Evolutionary conservation across 2,329 filamentous ascomycete genomes (phyloP), one percentile per base, ranked within the genome.

Genomic region (Ceratocystis smalleyi): DNA sequence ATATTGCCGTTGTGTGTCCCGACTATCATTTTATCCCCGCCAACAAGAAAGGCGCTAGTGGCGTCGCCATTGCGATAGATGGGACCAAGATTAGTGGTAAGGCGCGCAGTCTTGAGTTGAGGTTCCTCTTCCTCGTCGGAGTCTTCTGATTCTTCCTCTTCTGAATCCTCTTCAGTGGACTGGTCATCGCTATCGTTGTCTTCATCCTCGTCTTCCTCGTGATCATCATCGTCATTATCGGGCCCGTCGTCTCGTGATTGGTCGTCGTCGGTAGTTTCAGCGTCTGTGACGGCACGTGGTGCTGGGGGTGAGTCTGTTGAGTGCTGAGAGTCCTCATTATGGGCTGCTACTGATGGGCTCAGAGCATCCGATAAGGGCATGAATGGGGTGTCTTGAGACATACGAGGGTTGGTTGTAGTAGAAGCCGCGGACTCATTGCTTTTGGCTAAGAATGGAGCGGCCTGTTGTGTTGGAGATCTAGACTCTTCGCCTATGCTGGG

Each of bases 1-100:
- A 97, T 92, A 71, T 94, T 96, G 70, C 94, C 94, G 76, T 95
- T 96, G 74, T 99, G 92, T 40, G 94, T 96, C 69, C 92, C 94
- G 69, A 95, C 79, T 68, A 96, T 87, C 92, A 97, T 95, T 78
- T 97, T 97, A 78, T 99, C 92, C 62, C 92, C 92, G 49, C 88
- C 88, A 61, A 95, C 89, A 61, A 95, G 77, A 73, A 96, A 96
- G 7, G 89, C 79, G 74, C 91, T 96, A 30, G 92, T 96, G 69
- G 91, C 89, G 80, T 99, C 94, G 69, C 90, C 91, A 76, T 95
- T 96, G 66, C 91, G 86, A 76, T 99, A 99, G 43, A 96, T 83
- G 54, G 87, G 78, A 30, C 82, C 84, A 67, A 99, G 77, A 70
- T 87, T 86, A 67, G 85, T 86, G 6, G 94, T 97, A 69, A 97